Conservation (phyloP, 805 yeast genomes). For the Candida glaebosa region DNA sequence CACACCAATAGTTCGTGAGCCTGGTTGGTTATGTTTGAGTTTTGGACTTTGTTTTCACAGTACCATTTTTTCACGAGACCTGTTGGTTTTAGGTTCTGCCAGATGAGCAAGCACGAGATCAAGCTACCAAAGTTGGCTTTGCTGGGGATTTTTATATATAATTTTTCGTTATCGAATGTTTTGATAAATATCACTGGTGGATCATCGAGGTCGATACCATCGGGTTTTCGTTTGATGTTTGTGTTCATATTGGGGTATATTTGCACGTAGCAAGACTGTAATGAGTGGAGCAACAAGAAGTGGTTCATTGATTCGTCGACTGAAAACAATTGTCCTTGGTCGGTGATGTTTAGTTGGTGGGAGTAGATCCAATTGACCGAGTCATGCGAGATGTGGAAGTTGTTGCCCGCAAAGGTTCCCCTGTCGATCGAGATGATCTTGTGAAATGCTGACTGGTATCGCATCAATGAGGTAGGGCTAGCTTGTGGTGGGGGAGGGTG, state of each 20-base stretch:
- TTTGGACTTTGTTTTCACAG: constrained; percentile 32
- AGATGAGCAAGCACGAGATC: constrained; percentile 45
- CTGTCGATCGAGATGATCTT: constrained; percentile 28
- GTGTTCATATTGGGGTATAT: constrained; percentile 28
- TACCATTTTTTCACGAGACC: constrained; percentile 57
- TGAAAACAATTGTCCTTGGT: constrained; percentile 31
- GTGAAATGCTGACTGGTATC: constrained; percentile 24
- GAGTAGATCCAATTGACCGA: constrained; percentile 33
- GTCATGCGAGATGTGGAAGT: constrained; percentile 36
- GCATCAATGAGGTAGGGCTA: constrained; percentile 11
- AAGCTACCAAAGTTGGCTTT: constrained; percentile 40
- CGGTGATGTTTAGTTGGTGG: constrained; percentile 25
- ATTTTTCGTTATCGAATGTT: constrained; percentile 35
- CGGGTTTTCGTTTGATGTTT: too few relatives aligned
- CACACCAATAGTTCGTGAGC: constrained; percentile 52
- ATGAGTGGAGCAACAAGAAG: constrained; percentile 27
- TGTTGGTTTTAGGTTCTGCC: constrained; percentile 53
- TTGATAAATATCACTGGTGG: constrained; percentile 42
- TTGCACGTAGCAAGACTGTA: constrained; percentile 40
- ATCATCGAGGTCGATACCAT: constrained; percentile 12
- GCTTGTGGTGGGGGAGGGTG: neutral
- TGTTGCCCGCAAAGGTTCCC: constrained; percentile 31
- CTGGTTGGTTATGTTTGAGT: constrained; percentile 16
- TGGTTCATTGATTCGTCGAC: constrained; percentile 27
- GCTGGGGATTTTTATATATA: constrained; percentile 34